Evolutionary conservation across 192 early-diverging fungal species (phyloP), one percentile per base, ranked within the genome.

Genomic region (Podila epigama): DNA sequence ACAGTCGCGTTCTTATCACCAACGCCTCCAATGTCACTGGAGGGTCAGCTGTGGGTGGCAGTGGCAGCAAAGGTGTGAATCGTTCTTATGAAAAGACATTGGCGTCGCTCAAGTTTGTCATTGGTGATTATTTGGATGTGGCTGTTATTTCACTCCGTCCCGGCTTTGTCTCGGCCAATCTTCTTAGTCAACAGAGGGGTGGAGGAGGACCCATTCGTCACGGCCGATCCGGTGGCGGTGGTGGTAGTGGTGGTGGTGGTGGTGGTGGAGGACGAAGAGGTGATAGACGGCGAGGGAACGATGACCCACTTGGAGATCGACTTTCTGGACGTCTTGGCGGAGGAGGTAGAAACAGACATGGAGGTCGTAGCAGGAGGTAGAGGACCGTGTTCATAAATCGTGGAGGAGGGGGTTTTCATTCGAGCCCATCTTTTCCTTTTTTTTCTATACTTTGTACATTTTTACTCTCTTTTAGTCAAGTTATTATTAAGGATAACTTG

Each of bases 181-280:
- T n/a, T 31, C 13, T 41, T 53, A 13, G 51, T 28, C 13, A 29
- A 53, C 51, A 41, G 40, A 41, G 8, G 40, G 58, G 37, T 9
- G 66, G 79, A 70, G 48, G 84, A 67, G 69, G 66, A 63, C 56
- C 68, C 57, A 42, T 66, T 44, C 58, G 81, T 69, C 57, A 57
- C 58, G 51, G 32, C 60, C 35, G 81, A 66, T 67, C 56, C 51
- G 68, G 57, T 22, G 64, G 36, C 44, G 60, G 44, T 53, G 60
- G 63, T n/a, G 42, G 54, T 28, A 36, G 59, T 13, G 64, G 50
- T 11, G 51, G 58, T 27, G 34, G 62, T 35, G 51, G 39, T 27
- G 59, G 58, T 32, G 59, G 58, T 32, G 67, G 66, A 12, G 68
- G 53, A 34, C 55, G 79, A 59, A 13, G 42, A 44, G 42, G 42